Evolutionary conservation across 805 yeast species (phyloP), one percentile per base, ranked within the genome.

Genomic region (Candida corydali): DNA sequence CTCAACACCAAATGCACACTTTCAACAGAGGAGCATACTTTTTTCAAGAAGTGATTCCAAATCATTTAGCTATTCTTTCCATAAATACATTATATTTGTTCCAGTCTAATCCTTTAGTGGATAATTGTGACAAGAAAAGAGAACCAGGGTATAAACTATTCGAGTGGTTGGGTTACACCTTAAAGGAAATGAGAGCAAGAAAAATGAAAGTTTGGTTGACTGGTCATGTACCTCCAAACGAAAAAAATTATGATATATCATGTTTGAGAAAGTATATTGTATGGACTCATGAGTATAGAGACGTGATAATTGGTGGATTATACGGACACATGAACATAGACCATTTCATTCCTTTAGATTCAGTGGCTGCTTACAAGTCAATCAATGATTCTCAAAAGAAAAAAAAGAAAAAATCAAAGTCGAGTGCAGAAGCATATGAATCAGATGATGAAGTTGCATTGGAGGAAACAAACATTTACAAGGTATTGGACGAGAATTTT

Each of bases 291-390:
- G 95, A 86, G 54, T 86, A 82, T 54, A 69, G 94, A 45, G 96
- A 86, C 55, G 74, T 86, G 27, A 82, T 86, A 18, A 68, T 87
- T 43, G 95, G 95, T 14, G 87, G 89, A 8, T 61, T 86, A 20
- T 86, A 75, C 55, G 96, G 96, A 0, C 96, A 86, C 54, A 86
- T 86, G 95, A 86, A 86, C 57, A 67, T 86, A 37, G 95, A 87
- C 54, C 95, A 86, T 61, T 86, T 83, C 54, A 70, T 84, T 30
- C 87, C 94, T 0, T 64, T 82, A 42, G 91, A 86, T 60, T 72
- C 86, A 2, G 72, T 70, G 32, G 73, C 75, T 45, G 86, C 93
- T 0, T 80, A 84, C 64, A 68, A 70, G 40, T 72, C 76, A 6
- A 61, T 76, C 34, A 46, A 51, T 26, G 38, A 51, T 11, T 46